Base-by-base conservation (phyloP, 1,284 basidiomycete species). In the Vanrija pseudolonga region DNA sequence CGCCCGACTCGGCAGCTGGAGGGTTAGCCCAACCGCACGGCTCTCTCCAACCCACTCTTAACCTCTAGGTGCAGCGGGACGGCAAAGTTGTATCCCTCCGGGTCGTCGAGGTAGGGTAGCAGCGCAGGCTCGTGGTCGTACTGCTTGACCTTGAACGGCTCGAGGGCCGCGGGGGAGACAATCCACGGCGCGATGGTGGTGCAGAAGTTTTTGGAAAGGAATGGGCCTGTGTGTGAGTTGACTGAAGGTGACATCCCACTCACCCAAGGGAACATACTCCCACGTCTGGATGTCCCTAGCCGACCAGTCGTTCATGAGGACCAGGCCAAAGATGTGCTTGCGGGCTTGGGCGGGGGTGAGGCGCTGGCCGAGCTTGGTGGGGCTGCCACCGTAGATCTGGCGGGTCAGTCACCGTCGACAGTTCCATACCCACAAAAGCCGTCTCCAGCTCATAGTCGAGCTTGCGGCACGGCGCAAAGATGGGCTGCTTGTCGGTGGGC, bases 181-280 rank as follows among this genome's bases (percentile, higher is more conserved):
- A 62, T 50, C 60, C 60, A 62, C 4, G 57, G 53, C 17, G 47
- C 50, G 24, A 62, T 51, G 20, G 60, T 59, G 6, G 60, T 62
- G 8, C 45, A 50, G 52, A 62, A 62, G 45, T 62, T 62, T 45
- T 62, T 62, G 22, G 17, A 18, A n/a, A 40, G 39, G 41, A 51
- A 51, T 5, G 49, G 49, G 18, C 32, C 32, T 32, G 6, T 1
- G 32, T 32, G 32, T 32, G 32, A 32, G 32, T 32, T 4, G 32
- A 12, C 14, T 7, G 32, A 9, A 12, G 32, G 4, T 5, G 8
- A 26, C 3, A 32, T 32, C 7, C 9, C 32, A 32, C 32, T 15
- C 14, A 32, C 49, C 49, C 19, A 51, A 26, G 14, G 49, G 49
- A 6, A 23, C 37, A 20, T 40, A 39, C 42, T 51, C 49, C 49